Evolutionary conservation across 352 stramenopile species (phyloP).

Genomic region (Globisporangium paddicum): DNA sequence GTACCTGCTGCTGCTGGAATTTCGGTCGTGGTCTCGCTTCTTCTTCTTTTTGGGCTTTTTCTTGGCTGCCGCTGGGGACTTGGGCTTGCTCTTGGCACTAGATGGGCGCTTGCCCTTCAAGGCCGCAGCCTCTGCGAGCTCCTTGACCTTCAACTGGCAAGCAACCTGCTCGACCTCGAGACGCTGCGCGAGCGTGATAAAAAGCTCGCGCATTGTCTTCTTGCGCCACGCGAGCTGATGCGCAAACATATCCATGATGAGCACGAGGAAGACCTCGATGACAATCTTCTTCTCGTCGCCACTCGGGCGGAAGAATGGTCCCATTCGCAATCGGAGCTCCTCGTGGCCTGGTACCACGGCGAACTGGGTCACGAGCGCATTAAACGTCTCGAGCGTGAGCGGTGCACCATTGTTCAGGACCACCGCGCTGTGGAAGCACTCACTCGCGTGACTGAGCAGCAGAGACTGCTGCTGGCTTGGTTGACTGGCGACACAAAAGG

Average conservation of each 20-base stretch:
- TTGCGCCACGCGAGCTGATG: conserved; percentile 44
- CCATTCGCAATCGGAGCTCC: conserved; percentile 31
- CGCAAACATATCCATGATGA: conserved; percentile 41
- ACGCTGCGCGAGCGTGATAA: conserved; percentile 34
- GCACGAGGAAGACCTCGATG: conserved; percentile 38
- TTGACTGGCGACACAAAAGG: background rate
- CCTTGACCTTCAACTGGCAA: conserved; percentile 10
- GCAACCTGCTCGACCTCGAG: conserved; percentile 16
- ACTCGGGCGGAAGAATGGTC: conserved; percentile 45
- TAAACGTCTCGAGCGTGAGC: conserved; percentile 49
- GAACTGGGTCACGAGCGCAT: conserved; percentile 39
- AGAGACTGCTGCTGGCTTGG: background rate
- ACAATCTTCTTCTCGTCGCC: conserved; percentile 55
- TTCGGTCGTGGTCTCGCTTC: conserved; percentile 16
- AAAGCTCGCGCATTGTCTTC: conserved; percentile 34
- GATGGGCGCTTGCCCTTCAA: background rate
- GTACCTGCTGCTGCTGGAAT: conserved; percentile 23
- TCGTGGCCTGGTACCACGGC: conserved; percentile 18
- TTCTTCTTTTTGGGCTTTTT: conserved; percentile 26
- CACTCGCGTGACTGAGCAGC: conserved; percentile 12
- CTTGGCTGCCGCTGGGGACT: background rate
- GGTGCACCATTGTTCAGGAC: conserved; percentile 26
- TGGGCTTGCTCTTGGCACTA: conserved; percentile 4
- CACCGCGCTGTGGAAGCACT: conserved; percentile 19
- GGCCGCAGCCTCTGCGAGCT: background rate